Evolutionary conservation across 352 stramenopile species (phyloP), one percentile per base, ranked within the genome.

Genomic region (Pythium aphanidermatum): DNA sequence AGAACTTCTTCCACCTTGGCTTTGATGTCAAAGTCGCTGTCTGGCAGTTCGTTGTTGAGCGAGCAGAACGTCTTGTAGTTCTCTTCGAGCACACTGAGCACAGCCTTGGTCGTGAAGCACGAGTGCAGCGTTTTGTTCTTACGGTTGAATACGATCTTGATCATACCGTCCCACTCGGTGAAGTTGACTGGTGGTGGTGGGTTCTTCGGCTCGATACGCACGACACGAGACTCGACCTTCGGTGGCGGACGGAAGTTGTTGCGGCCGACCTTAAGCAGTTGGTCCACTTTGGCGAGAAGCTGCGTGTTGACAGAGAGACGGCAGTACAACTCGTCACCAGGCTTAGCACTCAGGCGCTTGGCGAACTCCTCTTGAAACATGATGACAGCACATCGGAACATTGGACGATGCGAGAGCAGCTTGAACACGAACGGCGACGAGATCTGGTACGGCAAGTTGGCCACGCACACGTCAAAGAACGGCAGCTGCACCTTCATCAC

Each of bases 321-420:
- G 70, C 96, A 99, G 74, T 99, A 99, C 31, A 99, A 63, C 28
- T 97, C 86, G 57, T 99, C 96, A 21, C 95, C 95, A 1, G 96
- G 96, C 57, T 95, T 95, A 47, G 96, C 96, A 32, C 92, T 97
- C n/a, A 99, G 67, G 11, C 97, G 85, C 69, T 99, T 92, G 24
- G 97, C 97, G 55, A 99, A 99, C 63, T 99, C 97, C 46, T 97
- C 86, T 57, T 98, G 96, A 65, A 99, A 99, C 97, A 99, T 99
- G 70, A 99, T 93, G 19, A 99, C 96, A 10, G 97, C 97, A 57
- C 92, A 99, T 38, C 96, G 91, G 61, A 99, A 99, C 80, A 98
- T 97, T 26, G 96, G 96, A 14, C 96, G 83, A 66, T 99, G 96
- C 24, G 80, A 59, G 24, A 99, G 76, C 34, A 99, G 69, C 84